These are phyloP conservation scores for Rhynchospora tenuis DNA, from an alignment of 176 grass and related monocot species.

Conservation along the genomic window DNA sequence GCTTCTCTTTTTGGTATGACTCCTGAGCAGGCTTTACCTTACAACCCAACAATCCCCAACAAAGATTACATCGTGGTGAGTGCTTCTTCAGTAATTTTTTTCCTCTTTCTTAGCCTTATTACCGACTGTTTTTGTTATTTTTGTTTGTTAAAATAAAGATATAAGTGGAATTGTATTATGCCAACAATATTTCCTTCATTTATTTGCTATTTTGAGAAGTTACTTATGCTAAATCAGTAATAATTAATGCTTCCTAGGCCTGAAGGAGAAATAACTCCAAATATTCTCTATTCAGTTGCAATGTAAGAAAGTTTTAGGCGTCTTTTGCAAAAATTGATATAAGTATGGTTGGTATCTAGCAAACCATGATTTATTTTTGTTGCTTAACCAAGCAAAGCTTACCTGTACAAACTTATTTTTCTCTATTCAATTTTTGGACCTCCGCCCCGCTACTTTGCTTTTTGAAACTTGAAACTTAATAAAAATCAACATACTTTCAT, in stretches of 20 bases:
- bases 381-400: neutral
- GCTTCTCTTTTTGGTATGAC: conserved; percentile 10
- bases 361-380: neutral
- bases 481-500: neutral
- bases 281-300: neutral
- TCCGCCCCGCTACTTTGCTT: neutral
- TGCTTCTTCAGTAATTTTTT: neutral
- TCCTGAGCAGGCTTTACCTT: neutral
- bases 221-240: neutral
- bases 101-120: conserved; percentile 5
- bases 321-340: neutral
- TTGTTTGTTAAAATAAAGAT: neutral
- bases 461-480: neutral
- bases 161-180: neutral
- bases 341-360: neutral
- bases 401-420: neutral
- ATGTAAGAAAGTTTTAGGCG: too few species aligned
- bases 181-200: neutral
- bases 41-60: conserved; percentile 27
- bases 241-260: neutral
- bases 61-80: conserved; percentile 12
- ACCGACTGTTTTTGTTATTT: neutral
- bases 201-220: neutral
- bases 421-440: neutral
- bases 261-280: neutral